Conservation (phyloP, 2,329 filamentous ascomycete species). For the Taxawa tesnikishii region DNA sequence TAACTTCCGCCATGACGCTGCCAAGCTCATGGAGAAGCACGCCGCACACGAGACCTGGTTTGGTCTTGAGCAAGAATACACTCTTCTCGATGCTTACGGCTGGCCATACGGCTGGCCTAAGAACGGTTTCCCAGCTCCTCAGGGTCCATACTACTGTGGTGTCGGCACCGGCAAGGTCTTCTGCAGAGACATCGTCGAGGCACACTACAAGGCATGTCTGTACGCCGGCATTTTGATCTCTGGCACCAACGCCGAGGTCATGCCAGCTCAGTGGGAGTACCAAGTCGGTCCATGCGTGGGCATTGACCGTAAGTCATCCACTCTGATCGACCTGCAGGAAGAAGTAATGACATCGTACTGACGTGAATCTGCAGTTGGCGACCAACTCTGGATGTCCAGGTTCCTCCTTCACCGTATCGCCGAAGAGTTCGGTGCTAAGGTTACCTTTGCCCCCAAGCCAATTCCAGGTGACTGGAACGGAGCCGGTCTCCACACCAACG, state of each 20-base stretch:
- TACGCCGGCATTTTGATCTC: constrained; percentile 89
- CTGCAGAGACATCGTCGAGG: constrained; percentile 94
- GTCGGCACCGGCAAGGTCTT: constrained; percentile 95
- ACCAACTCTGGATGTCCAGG: constrained; percentile 89
- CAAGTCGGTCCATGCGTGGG: constrained; percentile 85
- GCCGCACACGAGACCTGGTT: constrained; percentile 85
- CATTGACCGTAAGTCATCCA: constrained; percentile 55
- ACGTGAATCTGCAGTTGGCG: constrained; percentile 52
- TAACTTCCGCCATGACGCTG: constrained; percentile 92
- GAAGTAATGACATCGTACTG: no score
- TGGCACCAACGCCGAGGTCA: constrained; percentile 97
- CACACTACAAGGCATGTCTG: constrained; percentile 82
- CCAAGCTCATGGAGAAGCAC: constrained; percentile 80
- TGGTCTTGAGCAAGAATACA: constrained; percentile 97
- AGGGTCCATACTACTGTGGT: constrained; percentile 96
- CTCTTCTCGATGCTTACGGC: constrained; percentile 71
- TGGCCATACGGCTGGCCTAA: constrained; percentile 88
- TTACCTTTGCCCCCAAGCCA: constrained; percentile 91
- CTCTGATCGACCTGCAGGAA: not conserved
- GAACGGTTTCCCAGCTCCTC: constrained; percentile 80
- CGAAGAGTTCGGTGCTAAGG: constrained; percentile 93
- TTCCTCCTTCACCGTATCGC: constrained; percentile 84
- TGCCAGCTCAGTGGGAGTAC: constrained; percentile 97
- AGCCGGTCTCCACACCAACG: constrained; percentile 86
- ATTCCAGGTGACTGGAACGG: constrained; percentile 96